Conservation (phyloP, 306 rosid species). For the Alnus rubra region DNA sequence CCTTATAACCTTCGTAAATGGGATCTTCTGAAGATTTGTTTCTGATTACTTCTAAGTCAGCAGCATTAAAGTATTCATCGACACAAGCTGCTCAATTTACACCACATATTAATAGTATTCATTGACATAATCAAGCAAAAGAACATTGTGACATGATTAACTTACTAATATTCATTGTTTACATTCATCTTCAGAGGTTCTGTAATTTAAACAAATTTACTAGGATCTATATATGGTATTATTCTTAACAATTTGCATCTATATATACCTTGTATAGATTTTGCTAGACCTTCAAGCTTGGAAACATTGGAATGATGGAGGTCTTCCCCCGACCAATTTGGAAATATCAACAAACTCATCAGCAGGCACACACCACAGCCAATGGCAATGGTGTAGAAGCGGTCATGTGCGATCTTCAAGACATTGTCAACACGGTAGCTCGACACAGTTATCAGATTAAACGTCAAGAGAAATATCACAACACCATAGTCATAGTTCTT, state of each 20-base stretch:
- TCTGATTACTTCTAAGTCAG: slow-evolving; percentile 39
- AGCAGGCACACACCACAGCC: slow-evolving; percentile 86
- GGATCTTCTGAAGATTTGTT: slow-evolving; percentile 50
- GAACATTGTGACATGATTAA: not conserved
- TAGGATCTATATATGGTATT: too few relatives aligned
- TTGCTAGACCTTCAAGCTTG: slow-evolving; percentile 91
- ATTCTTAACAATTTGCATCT: not conserved
- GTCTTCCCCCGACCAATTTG: slow-evolving; percentile 95
- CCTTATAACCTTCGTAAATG: slow-evolving; percentile 76
- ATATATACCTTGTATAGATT: slow-evolving; percentile 73
- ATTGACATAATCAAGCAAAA: slow-evolving; percentile 19
- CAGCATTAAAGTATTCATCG: slow-evolving; percentile 66
- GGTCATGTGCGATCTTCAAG: slow-evolving; percentile 71
- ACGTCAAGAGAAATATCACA: slow-evolving; percentile 87
- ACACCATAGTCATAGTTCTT: slow-evolving; percentile 89
- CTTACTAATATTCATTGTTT: not conserved
- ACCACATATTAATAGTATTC: slow-evolving; percentile 10
- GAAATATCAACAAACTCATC: slow-evolving; percentile 77
- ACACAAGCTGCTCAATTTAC: slow-evolving; percentile 72
- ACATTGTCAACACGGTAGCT: slow-evolving; percentile 67
- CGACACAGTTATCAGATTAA: slow-evolving; percentile 77
- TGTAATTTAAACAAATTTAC: not conserved
- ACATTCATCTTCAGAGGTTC: not conserved
- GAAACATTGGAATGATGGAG: slow-evolving; percentile 69
- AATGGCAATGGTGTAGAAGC: slow-evolving; percentile 75